phyloP scores from a whole-genome alignment of 140 eudicot species.

The Stevia rebaudiana region DNA sequence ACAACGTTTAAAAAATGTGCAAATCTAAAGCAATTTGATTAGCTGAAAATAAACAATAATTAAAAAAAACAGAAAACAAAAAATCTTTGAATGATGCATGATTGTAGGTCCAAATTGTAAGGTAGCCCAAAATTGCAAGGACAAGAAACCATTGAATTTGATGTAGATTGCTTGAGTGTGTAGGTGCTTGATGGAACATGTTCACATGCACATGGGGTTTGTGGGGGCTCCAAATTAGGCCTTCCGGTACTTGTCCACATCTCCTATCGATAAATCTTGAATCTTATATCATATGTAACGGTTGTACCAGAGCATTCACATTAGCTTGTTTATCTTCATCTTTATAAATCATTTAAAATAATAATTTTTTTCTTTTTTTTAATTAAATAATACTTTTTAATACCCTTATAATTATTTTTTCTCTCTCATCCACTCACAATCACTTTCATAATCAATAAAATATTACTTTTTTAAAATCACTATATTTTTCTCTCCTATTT shows the following conservation, averaged over 20 bases:
- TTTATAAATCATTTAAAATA: too few species aligned
- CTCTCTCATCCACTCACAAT: too few species aligned
- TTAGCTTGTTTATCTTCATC: too few species aligned
- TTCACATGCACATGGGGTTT: constrained; percentile 39
- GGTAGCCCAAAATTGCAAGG: constrained; percentile 33
- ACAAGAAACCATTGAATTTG: constrained; percentile 35
- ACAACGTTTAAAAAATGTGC: constrained; percentile 16
- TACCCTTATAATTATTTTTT: too few species aligned
- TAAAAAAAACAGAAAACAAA: not conserved
- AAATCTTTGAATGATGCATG: constrained; percentile 26
- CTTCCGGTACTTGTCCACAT: constrained; percentile 51
- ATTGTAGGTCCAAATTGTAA: constrained; percentile 35
- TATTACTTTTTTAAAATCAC: too few species aligned
- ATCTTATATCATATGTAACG: not conserved
- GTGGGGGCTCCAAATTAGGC: constrained; percentile 43
- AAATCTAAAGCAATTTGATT: not conserved
- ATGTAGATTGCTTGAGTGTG: constrained; percentile 38
- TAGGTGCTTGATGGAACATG: constrained; percentile 35
- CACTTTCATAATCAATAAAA: too few species aligned
- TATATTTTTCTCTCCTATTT: too few species aligned
- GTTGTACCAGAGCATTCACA: not conserved
- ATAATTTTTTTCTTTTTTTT: too few species aligned
- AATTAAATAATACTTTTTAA: too few species aligned
- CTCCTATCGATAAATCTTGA: constrained; percentile 20
- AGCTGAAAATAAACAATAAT: not conserved